These are phyloP conservation scores for Cytospora piceicola DNA, from an alignment of 2,329 filamentous ascomycete genomes.

Conservation along the genomic window DNA sequence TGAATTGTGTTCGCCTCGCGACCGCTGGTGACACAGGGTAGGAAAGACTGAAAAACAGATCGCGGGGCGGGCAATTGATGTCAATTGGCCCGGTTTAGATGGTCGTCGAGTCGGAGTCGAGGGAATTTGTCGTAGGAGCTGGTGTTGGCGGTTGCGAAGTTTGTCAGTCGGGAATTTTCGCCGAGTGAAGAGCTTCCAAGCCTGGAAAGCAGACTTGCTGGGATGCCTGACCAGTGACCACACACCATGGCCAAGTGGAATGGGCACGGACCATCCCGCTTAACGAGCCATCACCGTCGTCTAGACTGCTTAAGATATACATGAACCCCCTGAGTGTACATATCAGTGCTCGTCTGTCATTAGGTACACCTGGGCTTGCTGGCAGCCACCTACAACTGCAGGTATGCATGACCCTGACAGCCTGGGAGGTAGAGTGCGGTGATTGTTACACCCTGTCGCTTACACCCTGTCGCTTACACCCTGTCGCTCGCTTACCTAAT, in stretches of 20 bases:
- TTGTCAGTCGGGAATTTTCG: slow-evolving; percentile 46
- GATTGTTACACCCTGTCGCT: too few relatives aligned
- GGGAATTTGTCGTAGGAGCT: slow-evolving; percentile 22
- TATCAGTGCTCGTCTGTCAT: background rate
- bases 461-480: too few relatives aligned
- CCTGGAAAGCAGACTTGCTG: slow-evolving; percentile 23
- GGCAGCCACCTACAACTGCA: too few relatives aligned
- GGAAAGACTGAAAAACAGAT: slow-evolving; percentile 40
- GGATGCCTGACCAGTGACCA: slow-evolving; percentile 26
- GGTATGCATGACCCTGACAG: too few relatives aligned
- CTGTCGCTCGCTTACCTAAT: too few relatives aligned
- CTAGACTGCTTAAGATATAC: background rate
- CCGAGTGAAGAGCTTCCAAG: slow-evolving; percentile 34
- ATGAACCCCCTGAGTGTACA: background rate
- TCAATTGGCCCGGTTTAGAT: slow-evolving; percentile 32
- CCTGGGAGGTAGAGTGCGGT: too few relatives aligned
- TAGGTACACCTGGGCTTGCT: too few relatives aligned
- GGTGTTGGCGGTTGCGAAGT: slow-evolving; percentile 33
- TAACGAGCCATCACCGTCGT: background rate
- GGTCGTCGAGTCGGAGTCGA: slow-evolving; percentile 27
- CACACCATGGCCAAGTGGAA: background rate
- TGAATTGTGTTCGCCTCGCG: slow-evolving; percentile 49
- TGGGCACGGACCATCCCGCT: background rate
- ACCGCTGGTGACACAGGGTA: slow-evolving; percentile 42
- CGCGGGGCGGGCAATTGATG: slow-evolving; percentile 32